phyloP scores from a whole-genome alignment of 176 grass and related monocot species.

The Zizania latifolia region DNA sequence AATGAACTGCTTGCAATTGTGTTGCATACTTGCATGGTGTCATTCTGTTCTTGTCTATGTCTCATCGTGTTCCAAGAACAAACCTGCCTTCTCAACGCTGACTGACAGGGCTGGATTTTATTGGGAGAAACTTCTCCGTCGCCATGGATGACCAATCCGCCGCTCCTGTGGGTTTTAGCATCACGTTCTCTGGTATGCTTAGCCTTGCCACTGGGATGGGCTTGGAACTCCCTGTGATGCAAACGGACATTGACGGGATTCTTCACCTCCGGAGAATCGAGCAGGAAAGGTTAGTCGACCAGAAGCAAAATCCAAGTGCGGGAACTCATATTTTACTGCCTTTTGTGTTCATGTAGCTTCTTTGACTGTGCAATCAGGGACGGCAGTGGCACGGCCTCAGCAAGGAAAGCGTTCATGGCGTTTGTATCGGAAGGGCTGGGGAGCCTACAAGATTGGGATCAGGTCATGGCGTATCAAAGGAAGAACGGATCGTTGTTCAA shows the following conservation, averaged over 20 bases:
- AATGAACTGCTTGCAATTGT: too few species aligned
- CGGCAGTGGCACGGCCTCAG: neutral
- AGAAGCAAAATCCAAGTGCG: neutral
- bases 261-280: constrained; percentile 36
- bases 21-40: neutral
- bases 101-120: constrained; percentile 51
- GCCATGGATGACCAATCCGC: constrained; percentile 27
- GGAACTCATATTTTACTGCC: neutral
- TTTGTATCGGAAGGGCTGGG: constrained; percentile 68
- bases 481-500: constrained; percentile 78
- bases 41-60: neutral
- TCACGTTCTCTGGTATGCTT: constrained; percentile 62
- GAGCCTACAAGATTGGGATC: constrained; percentile 38
- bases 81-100: too few species aligned
- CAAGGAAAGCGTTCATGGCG: constrained; percentile 52
- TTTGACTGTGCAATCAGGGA: too few species aligned
- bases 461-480: constrained; percentile 55
- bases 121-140: constrained; percentile 47
- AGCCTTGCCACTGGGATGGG: constrained; percentile 45
- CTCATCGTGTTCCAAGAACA: neutral
- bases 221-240: constrained; percentile 31
- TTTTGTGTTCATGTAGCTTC: neutral
- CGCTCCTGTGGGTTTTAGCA: constrained; percentile 62
- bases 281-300: constrained; percentile 53
- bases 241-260: constrained; percentile 23